A percentile compares a stretch with the other conserved stretches of the same genome.
These are phyloP conservation scores for Elongisporangium prolatum DNA, from an alignment of 352 stramenopile species.

Conservation along the genomic window DNA sequence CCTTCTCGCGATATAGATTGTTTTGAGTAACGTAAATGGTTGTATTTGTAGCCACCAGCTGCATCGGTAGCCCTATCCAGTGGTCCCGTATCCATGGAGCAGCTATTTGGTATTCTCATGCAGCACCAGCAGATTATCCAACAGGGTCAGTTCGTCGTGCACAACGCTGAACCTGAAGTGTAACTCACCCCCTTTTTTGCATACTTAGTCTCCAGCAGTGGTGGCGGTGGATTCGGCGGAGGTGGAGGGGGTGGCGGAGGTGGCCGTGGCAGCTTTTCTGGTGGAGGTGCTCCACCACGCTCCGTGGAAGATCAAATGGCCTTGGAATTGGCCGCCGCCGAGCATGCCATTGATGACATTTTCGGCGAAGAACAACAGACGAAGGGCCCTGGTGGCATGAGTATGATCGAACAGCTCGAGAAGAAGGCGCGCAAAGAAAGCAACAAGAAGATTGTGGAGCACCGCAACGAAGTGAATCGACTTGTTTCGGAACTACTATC, in stretches of 20 bases:
- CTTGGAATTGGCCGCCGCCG: slow-evolving; percentile 65
- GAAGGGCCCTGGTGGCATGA: slow-evolving; percentile 70
- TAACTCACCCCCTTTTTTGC: no score
- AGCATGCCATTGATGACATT: slow-evolving; percentile 80
- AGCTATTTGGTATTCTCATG: slow-evolving; percentile 85
- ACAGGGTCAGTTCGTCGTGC: slow-evolving; percentile 37
- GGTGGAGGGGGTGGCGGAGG: slow-evolving; percentile 14
- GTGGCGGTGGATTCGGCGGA: slow-evolving; percentile 1
- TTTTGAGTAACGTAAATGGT: slow-evolving; percentile 1
- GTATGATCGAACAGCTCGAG: slow-evolving; percentile 85
- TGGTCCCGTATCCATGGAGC: slow-evolving; percentile 73
- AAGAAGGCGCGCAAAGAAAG: slow-evolving; percentile 81
- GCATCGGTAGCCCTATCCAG: slow-evolving; percentile 6
- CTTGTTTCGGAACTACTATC: slow-evolving; percentile 50
- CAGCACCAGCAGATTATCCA: slow-evolving; percentile 87
- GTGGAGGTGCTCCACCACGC: slow-evolving; percentile 15
- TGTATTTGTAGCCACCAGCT: slow-evolving; percentile 29
- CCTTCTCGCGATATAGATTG: no score
- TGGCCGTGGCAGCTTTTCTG: slow-evolving; percentile 13
- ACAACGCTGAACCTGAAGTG: background rate
- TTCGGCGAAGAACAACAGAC: slow-evolving; percentile 75
- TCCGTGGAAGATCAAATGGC: slow-evolving; percentile 85
- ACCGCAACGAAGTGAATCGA: slow-evolving; percentile 54
- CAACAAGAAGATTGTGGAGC: slow-evolving; percentile 86
- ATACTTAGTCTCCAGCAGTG: slow-evolving; percentile 44